Evolutionary conservation across 2,329 filamentous ascomycete genomes (phyloP).

Genomic region (Ascochyta clinopodiicola): DNA sequence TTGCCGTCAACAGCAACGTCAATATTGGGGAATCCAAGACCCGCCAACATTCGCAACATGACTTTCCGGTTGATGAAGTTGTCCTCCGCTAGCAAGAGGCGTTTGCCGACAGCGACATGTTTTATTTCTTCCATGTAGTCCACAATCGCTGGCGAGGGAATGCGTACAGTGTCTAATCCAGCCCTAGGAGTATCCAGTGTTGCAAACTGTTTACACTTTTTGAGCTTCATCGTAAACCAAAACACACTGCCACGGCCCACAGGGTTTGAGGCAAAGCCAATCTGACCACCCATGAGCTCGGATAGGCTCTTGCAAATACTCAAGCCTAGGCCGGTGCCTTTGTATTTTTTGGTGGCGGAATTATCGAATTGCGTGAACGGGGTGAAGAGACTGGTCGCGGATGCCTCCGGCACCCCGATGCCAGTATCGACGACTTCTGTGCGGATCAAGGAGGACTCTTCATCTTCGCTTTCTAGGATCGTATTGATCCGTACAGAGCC

Average conservation of each 20-base stretch:
- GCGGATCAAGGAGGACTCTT: slow-evolving; percentile 55
- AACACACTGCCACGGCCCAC: slow-evolving; percentile 57
- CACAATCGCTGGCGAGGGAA: slow-evolving; percentile 14
- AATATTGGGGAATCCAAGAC: slow-evolving; percentile 43
- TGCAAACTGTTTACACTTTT: slow-evolving; percentile 35
- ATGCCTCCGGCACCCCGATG: slow-evolving; percentile 58
- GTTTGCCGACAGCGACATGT: slow-evolving; percentile 27
- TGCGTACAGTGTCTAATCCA: slow-evolving; percentile 14
- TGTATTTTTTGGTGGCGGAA: slow-evolving; percentile 60
- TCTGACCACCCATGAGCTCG: slow-evolving; percentile 63
- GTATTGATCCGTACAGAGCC: slow-evolving; percentile 59
- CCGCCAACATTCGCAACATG: slow-evolving; percentile 55
- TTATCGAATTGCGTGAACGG: slow-evolving; percentile 64
- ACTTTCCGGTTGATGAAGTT: slow-evolving; percentile 58
- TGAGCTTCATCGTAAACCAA: slow-evolving; percentile 56
- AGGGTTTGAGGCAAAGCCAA: slow-evolving; percentile 57
- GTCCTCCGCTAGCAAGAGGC: slow-evolving; percentile 55
- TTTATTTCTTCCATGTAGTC: slow-evolving; percentile 33
- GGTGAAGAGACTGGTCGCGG: slow-evolving; percentile 59
- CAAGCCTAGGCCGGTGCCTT: slow-evolving; percentile 63
- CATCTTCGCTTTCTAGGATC: slow-evolving; percentile 51
- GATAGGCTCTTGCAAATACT: slow-evolving; percentile 65
- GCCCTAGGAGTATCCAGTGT: slow-evolving; percentile 21
- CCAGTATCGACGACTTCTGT: slow-evolving; percentile 63
- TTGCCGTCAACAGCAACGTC: slow-evolving; percentile 51